Evolutionary conservation across 2,329 filamentous ascomycete genomes (phyloP), one percentile per base, ranked within the genome.

Genomic region (Beauveria caledonica): DNA sequence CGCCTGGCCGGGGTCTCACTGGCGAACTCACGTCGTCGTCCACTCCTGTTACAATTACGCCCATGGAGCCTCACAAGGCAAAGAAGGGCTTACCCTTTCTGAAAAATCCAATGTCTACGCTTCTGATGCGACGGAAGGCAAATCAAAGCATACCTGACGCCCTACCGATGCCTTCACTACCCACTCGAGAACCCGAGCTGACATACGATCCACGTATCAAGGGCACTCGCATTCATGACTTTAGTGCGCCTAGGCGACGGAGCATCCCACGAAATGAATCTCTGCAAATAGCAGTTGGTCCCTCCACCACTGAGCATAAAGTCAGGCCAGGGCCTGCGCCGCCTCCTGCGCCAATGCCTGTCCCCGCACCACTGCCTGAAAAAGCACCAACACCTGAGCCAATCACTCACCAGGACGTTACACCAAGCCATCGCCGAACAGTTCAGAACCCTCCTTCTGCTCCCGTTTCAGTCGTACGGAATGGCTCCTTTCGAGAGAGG

Each of bases 171-270:
- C 70, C 75, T 17, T n/a, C 23, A 0, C 63, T 74, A 23, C 64
- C 73, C 57, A 67, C 71, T 19, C 64, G 68, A 8, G 62, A 69
- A 0, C 71, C 73, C 15, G 75, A 76, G 62, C 73, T 74, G 3
- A 69, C 68, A 15, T 82, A 83, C 64, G 82, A 85, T 64, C 82
- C 82, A 6, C 75, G 80, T 6, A 86, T 86, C 63, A 76, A 78
- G 63, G 83, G 79, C 48, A 86, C 78, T 6, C 74, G 76, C 54
- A 77, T 84, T 49, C 83, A 86, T 68, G 83, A 81, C 68, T 85
- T 83, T 64, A 84, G 81, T 64, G 80, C 78, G 0, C 82, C 81
- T 5, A 73, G 80, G 54, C 77, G 77, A 23, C 58, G 58, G 21
- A 60, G 50, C 5, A 40, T 53, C 15, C 58, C 40, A 1, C 49